Conservation (phyloP, 164 flowering plant genomes). For the Macadamia integrifolia region DNA sequence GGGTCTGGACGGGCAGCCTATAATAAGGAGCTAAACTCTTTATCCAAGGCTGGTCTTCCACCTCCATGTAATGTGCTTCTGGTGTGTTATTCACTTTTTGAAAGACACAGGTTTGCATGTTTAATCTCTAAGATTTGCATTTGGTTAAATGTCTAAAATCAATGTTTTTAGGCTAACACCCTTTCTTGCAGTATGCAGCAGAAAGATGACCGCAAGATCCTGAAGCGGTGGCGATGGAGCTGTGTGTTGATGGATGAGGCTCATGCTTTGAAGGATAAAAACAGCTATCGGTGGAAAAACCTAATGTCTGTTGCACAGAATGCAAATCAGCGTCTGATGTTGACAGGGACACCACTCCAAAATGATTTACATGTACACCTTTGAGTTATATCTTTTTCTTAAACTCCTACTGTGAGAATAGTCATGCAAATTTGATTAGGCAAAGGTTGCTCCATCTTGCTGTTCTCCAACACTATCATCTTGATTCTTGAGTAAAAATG, state of each 20-base stretch:
- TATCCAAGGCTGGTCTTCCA: slow-evolving; percentile 64
- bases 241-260: slow-evolving; percentile 98
- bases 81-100: slow-evolving; percentile 93
- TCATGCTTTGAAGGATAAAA: slow-evolving; percentile 93
- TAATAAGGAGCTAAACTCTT: slow-evolving; percentile 57
- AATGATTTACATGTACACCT: slow-evolving; percentile 84
- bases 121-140: background rate
- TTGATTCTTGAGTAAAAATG: background rate
- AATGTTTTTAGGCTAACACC: background rate
- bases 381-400: slow-evolving; percentile 1
- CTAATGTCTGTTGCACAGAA: slow-evolving; percentile 82
- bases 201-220: slow-evolving; percentile 89
- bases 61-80: slow-evolving; percentile 91
- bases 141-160: background rate
- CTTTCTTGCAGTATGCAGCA: slow-evolving; percentile 63
- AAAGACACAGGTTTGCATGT: slow-evolving; percentile 73
- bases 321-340: slow-evolving; percentile 90
- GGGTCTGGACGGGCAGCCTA: slow-evolving; percentile 74
- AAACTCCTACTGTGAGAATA: background rate
- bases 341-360: slow-evolving; percentile 95
- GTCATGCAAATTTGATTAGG: background rate
- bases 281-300: slow-evolving; percentile 94
- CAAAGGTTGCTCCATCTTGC: background rate
- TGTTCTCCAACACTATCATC: background rate
- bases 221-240: slow-evolving; percentile 89